Evolutionary conservation across 495 filamentous ascomycete genomes (phyloP).

Genomic region (Penicillium simplicissimum): DNA sequence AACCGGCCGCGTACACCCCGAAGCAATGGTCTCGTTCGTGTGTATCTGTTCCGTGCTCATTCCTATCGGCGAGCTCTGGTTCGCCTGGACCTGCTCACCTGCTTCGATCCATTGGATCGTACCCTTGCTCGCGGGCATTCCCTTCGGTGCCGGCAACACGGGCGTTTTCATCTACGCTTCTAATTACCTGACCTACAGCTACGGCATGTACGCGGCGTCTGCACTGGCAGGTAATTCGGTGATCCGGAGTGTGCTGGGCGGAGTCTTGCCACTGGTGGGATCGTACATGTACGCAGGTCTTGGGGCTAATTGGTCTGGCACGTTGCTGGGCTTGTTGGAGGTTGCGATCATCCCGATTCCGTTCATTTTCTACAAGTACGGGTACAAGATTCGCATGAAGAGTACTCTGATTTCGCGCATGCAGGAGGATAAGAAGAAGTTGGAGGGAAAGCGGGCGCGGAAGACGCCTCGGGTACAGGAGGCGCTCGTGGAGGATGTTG

Average conservation of each 20-base stretch:
- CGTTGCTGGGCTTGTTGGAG: conserved; percentile 69
- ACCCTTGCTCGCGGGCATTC: conserved; percentile 74
- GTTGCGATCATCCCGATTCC: conserved; percentile 74
- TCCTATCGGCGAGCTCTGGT: conserved; percentile 73
- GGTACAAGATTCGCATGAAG: conserved; percentile 63
- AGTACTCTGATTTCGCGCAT: conserved; percentile 67
- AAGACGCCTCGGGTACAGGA: conserved; percentile 10
- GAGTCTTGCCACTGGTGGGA: conserved; percentile 71
- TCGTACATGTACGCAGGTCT: conserved; percentile 69
- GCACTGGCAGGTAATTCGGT: conserved; percentile 79
- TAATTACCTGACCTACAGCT: conserved; percentile 76
- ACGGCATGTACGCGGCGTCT: conserved; percentile 76
- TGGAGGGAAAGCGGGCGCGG: conserved; percentile 49
- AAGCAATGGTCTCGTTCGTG: conserved; percentile 72
- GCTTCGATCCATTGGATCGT: conserved; percentile 71
- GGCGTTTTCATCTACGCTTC: conserved; percentile 76
- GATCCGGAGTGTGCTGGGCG: conserved; percentile 66
- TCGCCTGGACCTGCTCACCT: conserved; percentile 78
- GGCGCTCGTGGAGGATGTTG: conserved; percentile 15
- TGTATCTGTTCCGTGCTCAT: conserved; percentile 67
- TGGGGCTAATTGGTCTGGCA: conserved; percentile 77
- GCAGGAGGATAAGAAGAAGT: conserved; percentile 66
- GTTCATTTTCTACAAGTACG: conserved; percentile 75
- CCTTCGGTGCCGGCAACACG: conserved; percentile 77
- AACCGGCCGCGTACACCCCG: conserved; percentile 67